phyloP scores from a whole-genome alignment of 257 asterid genomes.

The Ajuga chamaepitys region DNA sequence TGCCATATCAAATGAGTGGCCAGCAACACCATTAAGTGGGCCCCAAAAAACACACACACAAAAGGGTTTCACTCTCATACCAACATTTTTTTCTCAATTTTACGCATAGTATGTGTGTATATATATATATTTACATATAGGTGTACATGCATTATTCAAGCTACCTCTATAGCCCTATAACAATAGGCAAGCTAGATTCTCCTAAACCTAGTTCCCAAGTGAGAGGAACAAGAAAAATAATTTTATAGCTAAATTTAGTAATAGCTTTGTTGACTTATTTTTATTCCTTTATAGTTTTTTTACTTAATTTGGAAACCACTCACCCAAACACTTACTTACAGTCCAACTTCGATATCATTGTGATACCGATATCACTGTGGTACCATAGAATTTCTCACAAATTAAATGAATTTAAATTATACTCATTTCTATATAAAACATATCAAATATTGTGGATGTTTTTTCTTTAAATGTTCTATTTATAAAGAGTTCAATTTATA shows the following conservation, averaged over 20 bases:
- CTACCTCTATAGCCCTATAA: slow-evolving; percentile 17
- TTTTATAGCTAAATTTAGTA: slow-evolving; percentile 16
- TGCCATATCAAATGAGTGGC: slow-evolving; percentile 28
- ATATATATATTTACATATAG: not conserved
- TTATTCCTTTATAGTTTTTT: slow-evolving; percentile 5
- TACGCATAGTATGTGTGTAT: not conserved
- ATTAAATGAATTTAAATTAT: not conserved
- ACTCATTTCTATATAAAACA: not conserved
- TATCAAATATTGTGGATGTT: too few relatives aligned
- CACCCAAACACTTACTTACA: not conserved
- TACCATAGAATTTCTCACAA: too few relatives aligned
- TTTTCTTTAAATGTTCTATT: too few relatives aligned
- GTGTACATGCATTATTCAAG: not conserved
- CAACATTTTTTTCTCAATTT: slow-evolving; percentile 5
- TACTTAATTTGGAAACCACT: slow-evolving; percentile 1
- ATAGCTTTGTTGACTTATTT: slow-evolving; percentile 13
- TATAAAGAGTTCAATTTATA: too few relatives aligned
- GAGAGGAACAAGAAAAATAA: slow-evolving; percentile 28
- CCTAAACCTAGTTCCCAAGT: slow-evolving; percentile 31
- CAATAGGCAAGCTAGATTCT: slow-evolving; percentile 31
- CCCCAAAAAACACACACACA: slow-evolving; percentile 17
- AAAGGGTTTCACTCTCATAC: slow-evolving; percentile 11
- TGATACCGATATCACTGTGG: too few relatives aligned
- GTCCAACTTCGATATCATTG: too few relatives aligned
- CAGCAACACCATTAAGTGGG: slow-evolving; percentile 30